Evolutionary conservation across 257 asterid species (phyloP).

Genomic region (Rhazya stricta): DNA sequence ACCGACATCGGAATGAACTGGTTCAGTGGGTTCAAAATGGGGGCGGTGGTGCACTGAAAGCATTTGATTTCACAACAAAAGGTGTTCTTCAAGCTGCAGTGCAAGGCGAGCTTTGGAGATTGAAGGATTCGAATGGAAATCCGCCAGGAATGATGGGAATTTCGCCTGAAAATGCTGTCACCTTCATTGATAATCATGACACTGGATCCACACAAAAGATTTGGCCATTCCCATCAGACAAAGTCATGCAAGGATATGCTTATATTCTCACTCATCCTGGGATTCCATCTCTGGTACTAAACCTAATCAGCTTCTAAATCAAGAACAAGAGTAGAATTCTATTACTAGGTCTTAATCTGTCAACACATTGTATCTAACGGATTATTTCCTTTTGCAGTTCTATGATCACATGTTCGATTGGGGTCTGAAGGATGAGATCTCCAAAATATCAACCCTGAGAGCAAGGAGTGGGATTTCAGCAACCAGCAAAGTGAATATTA

Average conservation of each 20-base stretch:
- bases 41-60: conserved; percentile 42
- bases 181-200: conserved; percentile 82
- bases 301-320: neutral
- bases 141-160: conserved; percentile 85
- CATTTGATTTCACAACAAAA: conserved; percentile 81
- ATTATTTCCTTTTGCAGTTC: conserved; percentile 40
- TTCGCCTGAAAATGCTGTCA: conserved; percentile 58
- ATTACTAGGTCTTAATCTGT: neutral
- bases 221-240: conserved; percentile 81
- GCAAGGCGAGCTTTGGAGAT: conserved; percentile 62
- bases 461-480: conserved; percentile 46
- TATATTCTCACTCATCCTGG: conserved; percentile 93
- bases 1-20: conserved; percentile 43
- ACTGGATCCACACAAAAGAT: conserved; percentile 61
- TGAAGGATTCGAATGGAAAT: conserved; percentile 53
- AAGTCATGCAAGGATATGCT: conserved; percentile 72
- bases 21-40: conserved; percentile 43
- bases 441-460: conserved; percentile 42
- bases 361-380: neutral
- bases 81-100: conserved; percentile 79
- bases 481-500: conserved; percentile 55
- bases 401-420: conserved; percentile 77
- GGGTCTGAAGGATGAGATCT: conserved; percentile 59
- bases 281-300: conserved; percentile 52
- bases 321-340: neutral